These are phyloP conservation scores for Backusella luteola DNA, from an alignment of 192 early-diverging fungal species.

Conservation along the genomic window DNA sequence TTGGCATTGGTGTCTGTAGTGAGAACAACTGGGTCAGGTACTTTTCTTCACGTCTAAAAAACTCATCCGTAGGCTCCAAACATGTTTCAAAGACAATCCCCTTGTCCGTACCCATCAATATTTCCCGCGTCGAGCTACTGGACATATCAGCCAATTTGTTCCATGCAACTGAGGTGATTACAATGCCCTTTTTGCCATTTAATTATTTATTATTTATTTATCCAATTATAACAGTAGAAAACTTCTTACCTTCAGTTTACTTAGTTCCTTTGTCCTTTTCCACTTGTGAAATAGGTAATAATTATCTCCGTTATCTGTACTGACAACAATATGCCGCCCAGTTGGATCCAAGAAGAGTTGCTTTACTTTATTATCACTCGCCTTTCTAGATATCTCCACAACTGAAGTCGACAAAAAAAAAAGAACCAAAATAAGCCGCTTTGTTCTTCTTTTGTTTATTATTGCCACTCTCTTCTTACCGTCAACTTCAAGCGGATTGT, in stretches of 20 bases:
- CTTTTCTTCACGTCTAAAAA: conserved; percentile 80
- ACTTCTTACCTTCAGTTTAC: conserved; percentile 63
- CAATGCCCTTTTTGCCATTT: conserved; percentile 32
- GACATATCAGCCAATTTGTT: conserved; percentile 52
- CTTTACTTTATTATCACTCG: conserved; percentile 55
- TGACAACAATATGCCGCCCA: conserved; percentile 83
- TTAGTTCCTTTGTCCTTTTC: conserved; percentile 78
- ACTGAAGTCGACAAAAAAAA: conserved; percentile 40
- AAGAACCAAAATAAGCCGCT: background rate
- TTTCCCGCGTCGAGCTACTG: conserved; percentile 69
- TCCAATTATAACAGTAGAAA: background rate
- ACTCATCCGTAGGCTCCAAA: conserved; percentile 79
- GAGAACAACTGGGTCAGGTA: conserved; percentile 70
- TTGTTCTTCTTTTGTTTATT: background rate
- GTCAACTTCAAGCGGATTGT: conserved; percentile 74
- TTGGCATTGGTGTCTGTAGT: conserved; percentile 64
- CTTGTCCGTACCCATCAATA: conserved; percentile 80
- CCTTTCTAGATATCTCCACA: conserved; percentile 62
- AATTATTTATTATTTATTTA: background rate
- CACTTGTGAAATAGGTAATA: conserved; percentile 86
- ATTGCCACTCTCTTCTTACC: conserved; percentile 34
- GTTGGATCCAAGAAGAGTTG: conserved; percentile 83
- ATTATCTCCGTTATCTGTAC: conserved; percentile 85
- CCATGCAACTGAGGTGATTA: conserved; percentile 89
- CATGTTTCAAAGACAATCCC: conserved; percentile 92